phyloP scores from a whole-genome alignment of 768 basidiomycete species.

The Boletellus emodensis region DNA sequence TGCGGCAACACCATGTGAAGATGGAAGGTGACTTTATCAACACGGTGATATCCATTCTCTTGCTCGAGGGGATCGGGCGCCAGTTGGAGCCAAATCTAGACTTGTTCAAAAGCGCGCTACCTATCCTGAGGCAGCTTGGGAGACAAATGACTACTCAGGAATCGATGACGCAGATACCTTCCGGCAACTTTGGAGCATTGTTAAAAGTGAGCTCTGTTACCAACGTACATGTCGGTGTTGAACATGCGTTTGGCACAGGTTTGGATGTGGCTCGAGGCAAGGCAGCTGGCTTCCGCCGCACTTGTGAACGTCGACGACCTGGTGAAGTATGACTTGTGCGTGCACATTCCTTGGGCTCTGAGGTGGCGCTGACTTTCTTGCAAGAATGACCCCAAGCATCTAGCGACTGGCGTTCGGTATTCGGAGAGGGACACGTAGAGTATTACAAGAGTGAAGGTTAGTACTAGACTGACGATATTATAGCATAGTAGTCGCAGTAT shows the following conservation, averaged over 20 bases:
- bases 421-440: constrained; percentile 10
- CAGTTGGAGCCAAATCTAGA: constrained; percentile 91
- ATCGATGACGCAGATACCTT: constrained; percentile 55
- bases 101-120: constrained; percentile 91
- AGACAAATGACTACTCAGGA: constrained; percentile 84
- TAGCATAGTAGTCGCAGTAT: constrained; percentile 13
- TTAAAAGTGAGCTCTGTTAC: constrained; percentile 63
- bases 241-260: constrained; percentile 43
- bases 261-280: constrained; percentile 92
- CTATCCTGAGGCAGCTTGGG: constrained; percentile 88
- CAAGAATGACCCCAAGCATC: constrained; percentile 51
- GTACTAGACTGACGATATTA: constrained; percentile 12
- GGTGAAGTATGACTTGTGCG: constrained; percentile 84
- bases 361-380: constrained; percentile 12
- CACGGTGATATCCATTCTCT: constrained; percentile 89
- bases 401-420: constrained; percentile 18
- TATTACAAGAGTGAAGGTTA: constrained; percentile 1
- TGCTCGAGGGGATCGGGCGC: constrained; percentile 94
- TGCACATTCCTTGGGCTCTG: constrained; percentile 6
- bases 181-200: constrained; percentile 76
- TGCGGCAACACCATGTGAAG: constrained; percentile 91
- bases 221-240: background rate
- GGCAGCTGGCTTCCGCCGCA: constrained; percentile 77
- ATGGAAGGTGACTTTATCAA: constrained; percentile 99
- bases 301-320: constrained; percentile 81